Conservation (phyloP, 2,329 filamentous ascomycete species). For the Gaeumannomyces sp. region DNA sequence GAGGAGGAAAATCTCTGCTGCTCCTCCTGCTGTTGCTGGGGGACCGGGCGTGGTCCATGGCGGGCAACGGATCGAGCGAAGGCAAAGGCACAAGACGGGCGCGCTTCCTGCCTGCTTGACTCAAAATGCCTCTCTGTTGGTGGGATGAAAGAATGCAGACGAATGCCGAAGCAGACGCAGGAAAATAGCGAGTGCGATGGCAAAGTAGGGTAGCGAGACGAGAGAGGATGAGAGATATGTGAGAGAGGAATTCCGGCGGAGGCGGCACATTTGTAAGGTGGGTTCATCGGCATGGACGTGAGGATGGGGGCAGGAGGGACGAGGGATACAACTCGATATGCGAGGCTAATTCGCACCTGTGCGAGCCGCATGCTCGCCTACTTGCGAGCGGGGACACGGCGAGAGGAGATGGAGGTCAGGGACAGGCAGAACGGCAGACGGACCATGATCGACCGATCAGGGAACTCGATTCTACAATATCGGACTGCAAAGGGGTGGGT, state of each 20-base stretch:
- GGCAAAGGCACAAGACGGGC: background rate
- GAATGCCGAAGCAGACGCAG: background rate
- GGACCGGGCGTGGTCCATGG: background rate
- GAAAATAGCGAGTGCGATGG: background rate
- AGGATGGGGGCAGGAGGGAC: background rate
- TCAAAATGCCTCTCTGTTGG: background rate
- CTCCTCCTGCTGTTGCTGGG: background rate
- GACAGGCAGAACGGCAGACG: background rate
- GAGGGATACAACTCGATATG: background rate
- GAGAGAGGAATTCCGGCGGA: slow-evolving; percentile 1
- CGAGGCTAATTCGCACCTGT: background rate
- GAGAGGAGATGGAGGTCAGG: background rate
- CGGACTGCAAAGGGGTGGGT: background rate
- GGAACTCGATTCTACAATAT: background rate
- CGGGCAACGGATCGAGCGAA: background rate
- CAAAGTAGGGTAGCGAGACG: background rate
- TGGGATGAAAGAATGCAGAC: background rate
- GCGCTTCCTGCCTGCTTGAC: background rate
- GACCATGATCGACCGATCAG: background rate
- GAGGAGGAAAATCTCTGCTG: background rate
- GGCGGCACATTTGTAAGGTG: slow-evolving; percentile 1
- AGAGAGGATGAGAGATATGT: slow-evolving; percentile 1
- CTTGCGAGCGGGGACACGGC: background rate
- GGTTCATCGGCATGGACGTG: background rate
- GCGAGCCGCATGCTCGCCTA: background rate